phyloP scores from a whole-genome alignment of 2,329 filamentous ascomycete genomes.

The Periconia sp. region DNA sequence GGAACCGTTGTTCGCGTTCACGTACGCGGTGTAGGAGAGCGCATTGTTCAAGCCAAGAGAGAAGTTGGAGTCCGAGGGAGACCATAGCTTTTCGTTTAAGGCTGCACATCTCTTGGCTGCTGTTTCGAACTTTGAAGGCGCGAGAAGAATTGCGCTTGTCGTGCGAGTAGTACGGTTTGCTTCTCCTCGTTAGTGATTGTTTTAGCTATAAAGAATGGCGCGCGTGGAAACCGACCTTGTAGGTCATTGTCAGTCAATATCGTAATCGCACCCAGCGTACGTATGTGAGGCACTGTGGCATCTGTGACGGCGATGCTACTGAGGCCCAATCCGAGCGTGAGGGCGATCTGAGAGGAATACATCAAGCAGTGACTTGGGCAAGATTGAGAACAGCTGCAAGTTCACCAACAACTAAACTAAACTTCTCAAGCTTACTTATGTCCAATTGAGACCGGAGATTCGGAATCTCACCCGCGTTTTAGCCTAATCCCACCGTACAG shows the following conservation, averaged over 20 bases:
- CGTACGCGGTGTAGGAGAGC: constrained; percentile 4
- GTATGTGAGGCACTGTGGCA: constrained; percentile 1
- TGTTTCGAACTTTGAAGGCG: not conserved
- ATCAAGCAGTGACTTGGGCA: not conserved
- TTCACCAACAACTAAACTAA: not conserved
- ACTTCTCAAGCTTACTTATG: not conserved
- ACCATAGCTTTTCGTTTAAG: constrained; percentile 5
- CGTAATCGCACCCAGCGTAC: not conserved
- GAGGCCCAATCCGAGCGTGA: not conserved
- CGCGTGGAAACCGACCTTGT: not conserved
- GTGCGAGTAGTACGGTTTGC: constrained; percentile 5
- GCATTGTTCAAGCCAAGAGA: constrained; percentile 3
- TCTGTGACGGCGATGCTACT: not conserved
- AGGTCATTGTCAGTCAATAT: constrained; percentile 5
- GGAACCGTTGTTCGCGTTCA: not conserved
- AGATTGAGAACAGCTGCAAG: too few relatives aligned
- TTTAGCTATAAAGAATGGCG: not conserved
- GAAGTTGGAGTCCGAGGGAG: constrained; percentile 2
- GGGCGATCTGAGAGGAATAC: not conserved
- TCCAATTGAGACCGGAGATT: not conserved
- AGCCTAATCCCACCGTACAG: not conserved
- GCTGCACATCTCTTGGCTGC: constrained; percentile 1
- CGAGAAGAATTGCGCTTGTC: constrained; percentile 2
- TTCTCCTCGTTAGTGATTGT: not conserved
- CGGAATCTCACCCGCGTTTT: not conserved